Conservation (phyloP, 139 green algal species). For the Coelastrella sp. region DNA sequence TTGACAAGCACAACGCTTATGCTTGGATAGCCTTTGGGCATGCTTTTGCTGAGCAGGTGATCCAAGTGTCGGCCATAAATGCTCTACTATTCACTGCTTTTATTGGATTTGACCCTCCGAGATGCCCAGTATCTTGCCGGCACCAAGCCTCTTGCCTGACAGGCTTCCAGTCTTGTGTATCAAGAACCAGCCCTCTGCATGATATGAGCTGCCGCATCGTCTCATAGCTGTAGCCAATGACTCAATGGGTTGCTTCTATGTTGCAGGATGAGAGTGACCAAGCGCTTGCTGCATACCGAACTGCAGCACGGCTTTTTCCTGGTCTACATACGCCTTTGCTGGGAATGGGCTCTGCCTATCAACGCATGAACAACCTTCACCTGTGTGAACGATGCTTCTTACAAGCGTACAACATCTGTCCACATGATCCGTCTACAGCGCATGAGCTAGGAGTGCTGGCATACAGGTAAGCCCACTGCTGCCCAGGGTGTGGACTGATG, state of each 20-base stretch:
- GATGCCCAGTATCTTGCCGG: too few species aligned
- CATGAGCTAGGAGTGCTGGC: conserved; percentile 93
- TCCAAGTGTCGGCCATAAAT: neutral
- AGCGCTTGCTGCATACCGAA: conserved; percentile 97
- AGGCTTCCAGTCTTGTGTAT: too few species aligned
- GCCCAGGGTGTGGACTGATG: too few species aligned
- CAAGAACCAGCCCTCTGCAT: too few species aligned
- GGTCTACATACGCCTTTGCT: conserved; percentile 92
- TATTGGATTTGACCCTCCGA: neutral
- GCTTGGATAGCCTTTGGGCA: conserved; percentile 97
- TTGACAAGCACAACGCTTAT: conserved; percentile 84
- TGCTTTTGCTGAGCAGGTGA: conserved; percentile 89
- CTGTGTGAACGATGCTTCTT: conserved; percentile 78
- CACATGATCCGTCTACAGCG: conserved; percentile 82
- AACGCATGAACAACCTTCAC: conserved; percentile 89
- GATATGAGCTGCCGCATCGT: too few species aligned
- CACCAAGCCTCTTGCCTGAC: too few species aligned
- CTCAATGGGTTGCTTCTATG: neutral
- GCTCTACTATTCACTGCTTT: neutral
- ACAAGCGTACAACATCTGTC: conserved; percentile 84
- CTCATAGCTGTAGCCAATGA: too few species aligned
- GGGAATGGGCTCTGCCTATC: conserved; percentile 91
- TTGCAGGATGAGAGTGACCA: conserved; percentile 65
- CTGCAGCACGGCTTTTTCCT: conserved; percentile 92
- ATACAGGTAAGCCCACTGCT: conserved; percentile 51